phyloP scores from a whole-genome alignment of 1,284 basidiomycete genomes.

The Sanguinoderma infundibulare region DNA sequence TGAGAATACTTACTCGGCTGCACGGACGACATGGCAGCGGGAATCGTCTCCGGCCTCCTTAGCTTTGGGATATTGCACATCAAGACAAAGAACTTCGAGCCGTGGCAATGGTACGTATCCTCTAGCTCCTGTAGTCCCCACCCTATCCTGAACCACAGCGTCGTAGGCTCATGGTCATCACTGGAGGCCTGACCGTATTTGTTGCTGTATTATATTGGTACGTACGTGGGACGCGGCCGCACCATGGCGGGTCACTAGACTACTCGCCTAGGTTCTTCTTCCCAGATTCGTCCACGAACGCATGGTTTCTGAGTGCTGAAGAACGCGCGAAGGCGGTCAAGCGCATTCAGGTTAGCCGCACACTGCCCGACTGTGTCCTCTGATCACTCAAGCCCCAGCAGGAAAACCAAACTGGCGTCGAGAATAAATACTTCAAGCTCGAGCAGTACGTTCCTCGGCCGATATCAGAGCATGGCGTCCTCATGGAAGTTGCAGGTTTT shows the following conservation, averaged over 20 bases:
- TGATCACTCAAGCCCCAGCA: slow-evolving; percentile 1
- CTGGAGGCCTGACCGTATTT: slow-evolving; percentile 62
- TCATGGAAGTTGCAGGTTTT: slow-evolving; percentile 53
- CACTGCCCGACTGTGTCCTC: not conserved
- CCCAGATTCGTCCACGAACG: slow-evolving; percentile 71
- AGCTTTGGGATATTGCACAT: slow-evolving; percentile 73
- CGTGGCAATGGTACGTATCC: slow-evolving; percentile 61
- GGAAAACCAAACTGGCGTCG: slow-evolving; percentile 44
- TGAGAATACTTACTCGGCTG: not conserved
- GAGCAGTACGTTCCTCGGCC: slow-evolving; percentile 48
- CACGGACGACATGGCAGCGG: slow-evolving; percentile 28
- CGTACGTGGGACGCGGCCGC: slow-evolving; percentile 44
- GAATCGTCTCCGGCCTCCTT: slow-evolving; percentile 72
- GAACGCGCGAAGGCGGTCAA: slow-evolving; percentile 68
- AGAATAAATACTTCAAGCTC: slow-evolving; percentile 44
- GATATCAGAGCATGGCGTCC: too few relatives aligned
- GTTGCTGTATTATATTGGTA: slow-evolving; percentile 61
- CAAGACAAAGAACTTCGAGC: slow-evolving; percentile 52
- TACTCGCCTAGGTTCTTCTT: slow-evolving; percentile 59
- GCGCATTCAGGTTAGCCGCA: slow-evolving; percentile 59
- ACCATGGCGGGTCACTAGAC: not conserved
- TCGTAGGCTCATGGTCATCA: slow-evolving; percentile 69
- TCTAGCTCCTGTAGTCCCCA: not conserved
- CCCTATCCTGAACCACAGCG: not conserved
- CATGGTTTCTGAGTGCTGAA: slow-evolving; percentile 68